Conservation (phyloP, 1,284 basidiomycete species). For the Apiotrichum montevideense region DNA sequence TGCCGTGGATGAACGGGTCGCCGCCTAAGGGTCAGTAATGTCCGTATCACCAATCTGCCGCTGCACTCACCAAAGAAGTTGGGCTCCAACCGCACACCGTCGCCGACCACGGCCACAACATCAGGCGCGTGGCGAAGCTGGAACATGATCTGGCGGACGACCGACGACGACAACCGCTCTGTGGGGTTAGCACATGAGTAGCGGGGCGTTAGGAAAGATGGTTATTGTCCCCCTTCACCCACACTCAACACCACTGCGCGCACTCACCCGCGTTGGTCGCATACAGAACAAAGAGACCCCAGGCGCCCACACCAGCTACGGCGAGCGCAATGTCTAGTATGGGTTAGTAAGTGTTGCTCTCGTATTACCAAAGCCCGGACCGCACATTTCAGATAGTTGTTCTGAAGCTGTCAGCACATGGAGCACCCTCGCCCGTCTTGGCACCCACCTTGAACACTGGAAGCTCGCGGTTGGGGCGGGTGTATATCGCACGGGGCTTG, state of each 20-base stretch:
- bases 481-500: conserved; percentile 14
- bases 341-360: conserved; percentile 4
- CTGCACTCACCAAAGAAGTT: conserved; percentile 44
- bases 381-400: conserved; percentile 32
- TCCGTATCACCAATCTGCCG: no score
- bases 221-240: no score
- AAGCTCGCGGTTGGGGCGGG: conserved; percentile 19
- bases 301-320: conserved; percentile 31
- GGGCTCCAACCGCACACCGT: conserved; percentile 33
- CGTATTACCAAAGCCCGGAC: conserved; percentile 19
- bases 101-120: conserved; percentile 35
- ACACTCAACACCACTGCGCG: no score
- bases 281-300: conserved; percentile 43
- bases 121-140: conserved; percentile 43
- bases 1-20: conserved; percentile 47
- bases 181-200: background rate
- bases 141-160: conserved; percentile 41
- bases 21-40: conserved; percentile 26
- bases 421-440: no score
- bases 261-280: conserved; percentile 44
- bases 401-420: conserved; percentile 19
- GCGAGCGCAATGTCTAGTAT: conserved; percentile 32
- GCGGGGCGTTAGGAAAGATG: background rate
- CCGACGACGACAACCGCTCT: conserved; percentile 45
- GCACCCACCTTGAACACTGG: conserved; percentile 35